Base-by-base conservation (phyloP, 306 rosid species). In the Pueraria montana region DNA sequence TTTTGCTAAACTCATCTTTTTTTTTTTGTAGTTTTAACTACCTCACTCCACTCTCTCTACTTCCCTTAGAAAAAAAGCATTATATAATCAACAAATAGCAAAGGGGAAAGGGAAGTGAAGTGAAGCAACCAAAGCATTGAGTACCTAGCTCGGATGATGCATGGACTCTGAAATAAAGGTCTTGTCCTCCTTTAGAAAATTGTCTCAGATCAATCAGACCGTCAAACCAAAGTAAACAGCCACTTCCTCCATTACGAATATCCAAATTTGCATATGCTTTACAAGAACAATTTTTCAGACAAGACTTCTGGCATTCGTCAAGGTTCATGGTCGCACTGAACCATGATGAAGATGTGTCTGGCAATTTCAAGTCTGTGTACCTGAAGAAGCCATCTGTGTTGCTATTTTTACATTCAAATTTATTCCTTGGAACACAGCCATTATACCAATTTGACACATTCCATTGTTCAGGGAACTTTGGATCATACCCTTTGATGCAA, bases 201-300 rank as follows among this genome's bases (percentile, higher is more conserved):
- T 23, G 6, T 42, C 46, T 79, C 1, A 5, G 4, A 34, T 34
- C 40, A 34, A 34, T 34, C 40, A 34, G 8, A 34, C 5, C 40
- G 5, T 34, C 63, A 11, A 66, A 70, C 88, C 90, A 85, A 36
- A 85, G 45, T 23, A 79, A 1, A 63, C 88, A 85, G 13, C 90
- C 88, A 38, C 64, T 64, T 53, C 81, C 83, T 2, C 63, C 64
- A 3, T n/a, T 6, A 7, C 74, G 59, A 7, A 73, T n/a, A 36
- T 65, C 77, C 42, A 77, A 61, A 42, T 36, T 46, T 20, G 87
- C 40, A 34, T 5, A 34, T 34, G 40, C 40, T 34, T 34, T 5
- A 34, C 40, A 34, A 34, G 40, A 34, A 34, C 8, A 34, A 7
- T 34, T 34, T 34, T 34, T 34, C 40, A 34, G 40, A 34, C 40